Base-by-base conservation (phyloP, 305 asterid species). In the Fraxinus greggii region DNA sequence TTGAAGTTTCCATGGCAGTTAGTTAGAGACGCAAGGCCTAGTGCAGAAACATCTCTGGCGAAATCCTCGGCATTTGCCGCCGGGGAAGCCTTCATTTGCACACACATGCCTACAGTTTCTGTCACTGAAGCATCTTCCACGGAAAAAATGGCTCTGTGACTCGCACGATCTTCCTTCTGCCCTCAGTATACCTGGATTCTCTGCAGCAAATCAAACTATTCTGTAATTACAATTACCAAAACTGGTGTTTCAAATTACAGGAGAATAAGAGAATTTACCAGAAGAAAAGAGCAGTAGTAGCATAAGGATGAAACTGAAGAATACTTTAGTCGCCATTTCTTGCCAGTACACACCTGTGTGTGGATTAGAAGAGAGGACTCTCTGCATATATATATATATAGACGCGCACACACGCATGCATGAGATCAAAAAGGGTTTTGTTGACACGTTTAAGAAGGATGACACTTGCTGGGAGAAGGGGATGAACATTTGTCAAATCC, bases 31-130 rank as follows among this genome's bases (percentile, higher is more conserved):
- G 42, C 93, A 90, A 0, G 86, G 86, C 81, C 72, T 82, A 17
- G 90, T 82, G 88, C 94, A 92, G 85, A 87, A 89, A 82, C 94
- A 92, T 77, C 91, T 90, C 12, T 48, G 84, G 1, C 88, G 88
- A 26, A 87, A 59, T 12, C 93, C 93, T 13, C 77, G 63, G 86
- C 96, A 90, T 5, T 26, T 38, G 28, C 96, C 96, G 9, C 86
- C 90, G 1, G 85, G 31, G 80, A 92, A 92, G 3, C 93, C 92
- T 82, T 90, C 93, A 28, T 86, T 79, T 38, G 82, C 32, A 86
- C 96, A 92, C 3, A 92, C 90, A 12, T 80, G 7, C 21, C 87
- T 89, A 76, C 96, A 92, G 85, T 89, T 92, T 70, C 48, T 85
- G 77, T 76, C 63, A 73, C 82, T 78, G 3, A 48, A 2, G 79